A percentile compares a stretch with the other conserved stretches of the same genome.
Evolutionary conservation across 2,329 filamentous ascomycete genomes (phyloP).

Genomic region (Ciborinia camelliae): DNA sequence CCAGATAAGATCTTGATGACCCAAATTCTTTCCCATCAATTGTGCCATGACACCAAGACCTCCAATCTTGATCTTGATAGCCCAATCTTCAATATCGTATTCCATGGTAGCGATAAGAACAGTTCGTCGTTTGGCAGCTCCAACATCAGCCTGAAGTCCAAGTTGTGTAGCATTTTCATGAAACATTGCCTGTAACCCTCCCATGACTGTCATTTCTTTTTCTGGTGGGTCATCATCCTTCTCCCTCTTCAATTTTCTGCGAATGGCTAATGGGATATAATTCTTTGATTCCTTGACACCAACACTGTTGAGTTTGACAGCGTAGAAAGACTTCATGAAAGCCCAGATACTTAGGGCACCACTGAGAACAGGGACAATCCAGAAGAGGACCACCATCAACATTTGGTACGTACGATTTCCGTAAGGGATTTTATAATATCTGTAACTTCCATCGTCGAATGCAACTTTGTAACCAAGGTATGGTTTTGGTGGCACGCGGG

Average conservation of each 20-base stretch:
- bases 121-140: conserved; percentile 41
- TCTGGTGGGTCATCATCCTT: conserved; percentile 9
- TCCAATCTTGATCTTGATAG: conserved; percentile 68
- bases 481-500: conserved; percentile 50
- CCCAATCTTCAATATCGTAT: conserved; percentile 69
- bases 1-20: conserved; percentile 64
- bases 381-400: conserved; percentile 51
- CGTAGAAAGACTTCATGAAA: conserved; percentile 56
- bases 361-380: conserved; percentile 50
- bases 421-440: conserved; percentile 50
- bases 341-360: conserved; percentile 50
- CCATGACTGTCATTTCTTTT: conserved; percentile 24
- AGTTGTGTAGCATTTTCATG: conserved; percentile 15
- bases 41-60: conserved; percentile 69
- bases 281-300: conserved; percentile 50
- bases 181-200: conserved; percentile 15
- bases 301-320: conserved; percentile 55
- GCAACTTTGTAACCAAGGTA: conserved; percentile 53
- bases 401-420: conserved; percentile 55
- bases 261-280: conserved; percentile 40
- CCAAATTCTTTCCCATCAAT: conserved; percentile 58
- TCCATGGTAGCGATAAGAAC: conserved; percentile 69
- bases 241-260: conserved; percentile 38
- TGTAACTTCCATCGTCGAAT: conserved; percentile 52
- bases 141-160: conserved; percentile 13